Evolutionary conservation across 768 basidiomycete genomes (phyloP), one percentile per base, ranked within the genome.

Genomic region (Melanogaster broomeanus): DNA sequence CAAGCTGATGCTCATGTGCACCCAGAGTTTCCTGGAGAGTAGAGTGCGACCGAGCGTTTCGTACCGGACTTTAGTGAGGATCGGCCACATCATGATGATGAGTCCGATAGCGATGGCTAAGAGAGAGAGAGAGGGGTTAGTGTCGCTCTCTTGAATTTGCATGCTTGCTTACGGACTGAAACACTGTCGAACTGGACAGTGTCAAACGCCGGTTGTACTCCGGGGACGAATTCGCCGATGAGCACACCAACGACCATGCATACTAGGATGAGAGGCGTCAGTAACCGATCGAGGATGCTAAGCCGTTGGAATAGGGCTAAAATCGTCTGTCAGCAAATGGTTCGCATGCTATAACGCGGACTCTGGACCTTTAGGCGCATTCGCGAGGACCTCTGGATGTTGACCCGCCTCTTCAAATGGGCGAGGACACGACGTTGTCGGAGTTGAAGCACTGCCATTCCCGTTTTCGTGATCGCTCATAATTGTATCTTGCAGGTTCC

Each of bases 51-150:
- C 84, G 1, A 93, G 76, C 2, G 71, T 64, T 64, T 93, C 91
- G 64, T 89, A 93, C 61, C 86, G 85, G 10, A 91, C 85, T 69
- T 84, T 85, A 40, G 84, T 82, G 47, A 87, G 77, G 33, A 85
- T 79, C 2, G 90, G 91, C 87, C 88, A 91, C 87, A 93, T 93
- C 83, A 93, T 93, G 45, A 92, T 72, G 16, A 93, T 80, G 33
- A 93, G 79, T 1, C 90, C 92, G 37, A 92, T 74, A 15, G 85
- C 85, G 41, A 93, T 89, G 2, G 90, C 90, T 93, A 54, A 19
- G 30, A 22, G 33, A 42, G 35, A 45, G 2, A 7, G 39, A 18
- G 28, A 16, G 31, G 10, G 6, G 18, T 48, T 16, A 22, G 33
- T 30, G 7, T 38, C 1, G 9, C 18, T 18, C 28, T 22, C 15